Conservation (phyloP, 2,329 filamentous ascomycete species). For the Ophiostoma perfectum region DNA sequence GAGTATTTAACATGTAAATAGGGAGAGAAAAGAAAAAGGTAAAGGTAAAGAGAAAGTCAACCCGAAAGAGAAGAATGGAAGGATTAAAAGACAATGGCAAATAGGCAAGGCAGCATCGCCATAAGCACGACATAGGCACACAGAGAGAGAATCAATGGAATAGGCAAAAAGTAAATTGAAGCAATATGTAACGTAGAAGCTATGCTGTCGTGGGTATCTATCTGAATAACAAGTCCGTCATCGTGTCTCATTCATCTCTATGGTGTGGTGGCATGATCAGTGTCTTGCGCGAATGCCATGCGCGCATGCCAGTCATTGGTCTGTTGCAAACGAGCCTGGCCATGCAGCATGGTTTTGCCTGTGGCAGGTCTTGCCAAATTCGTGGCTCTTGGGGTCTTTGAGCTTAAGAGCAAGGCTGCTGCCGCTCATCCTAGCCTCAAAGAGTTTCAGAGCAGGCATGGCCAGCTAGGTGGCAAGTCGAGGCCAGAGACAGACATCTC, state of each 20-base stretch:
- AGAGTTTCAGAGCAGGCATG: not conserved
- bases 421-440: not conserved
- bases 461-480: not conserved
- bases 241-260: constrained; percentile 7
- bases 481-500: not conserved
- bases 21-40: not conserved
- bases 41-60: not conserved
- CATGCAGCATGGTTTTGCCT: not conserved
- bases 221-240: not conserved
- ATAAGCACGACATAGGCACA: too few relatives aligned
- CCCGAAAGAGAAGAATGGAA: not conserved
- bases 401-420: not conserved
- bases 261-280: not conserved
- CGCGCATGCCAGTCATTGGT: not conserved
- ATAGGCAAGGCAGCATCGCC: not conserved
- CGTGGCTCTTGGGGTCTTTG: too few relatives aligned
- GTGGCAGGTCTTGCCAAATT: too few relatives aligned
- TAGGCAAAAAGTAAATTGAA: not conserved
- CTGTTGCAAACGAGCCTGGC: not conserved
- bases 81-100: not conserved
- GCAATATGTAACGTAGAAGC: not conserved
- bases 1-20: not conserved
- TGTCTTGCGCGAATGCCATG: not conserved
- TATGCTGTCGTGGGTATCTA: constrained; percentile 10
- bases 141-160: not conserved